Conservation (phyloP, 805 yeast genomes). For the Gaillardinia entomophila region DNA sequence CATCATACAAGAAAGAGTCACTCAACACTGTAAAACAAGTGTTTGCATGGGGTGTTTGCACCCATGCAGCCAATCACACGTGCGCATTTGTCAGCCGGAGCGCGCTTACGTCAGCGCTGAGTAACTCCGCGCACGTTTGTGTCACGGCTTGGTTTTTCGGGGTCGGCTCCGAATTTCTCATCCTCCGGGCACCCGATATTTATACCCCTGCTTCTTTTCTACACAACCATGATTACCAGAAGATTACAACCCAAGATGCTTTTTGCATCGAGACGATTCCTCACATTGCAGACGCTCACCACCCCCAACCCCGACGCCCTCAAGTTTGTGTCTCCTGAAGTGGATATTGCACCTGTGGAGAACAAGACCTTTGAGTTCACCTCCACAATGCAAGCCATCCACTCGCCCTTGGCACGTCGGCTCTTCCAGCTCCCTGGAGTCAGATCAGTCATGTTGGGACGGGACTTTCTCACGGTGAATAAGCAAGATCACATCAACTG, state of each 20-base stretch:
- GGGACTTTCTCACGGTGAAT: conserved; percentile 67
- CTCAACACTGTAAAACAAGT: too few species aligned
- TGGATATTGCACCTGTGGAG: conserved; percentile 40
- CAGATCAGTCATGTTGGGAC: conserved; percentile 68
- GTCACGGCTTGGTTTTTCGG: not conserved
- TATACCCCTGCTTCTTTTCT: not conserved
- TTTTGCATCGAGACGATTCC: conserved; percentile 10
- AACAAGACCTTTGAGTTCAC: conserved; percentile 49
- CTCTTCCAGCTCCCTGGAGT: conserved; percentile 59
- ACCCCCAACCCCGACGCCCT: conserved; percentile 77
- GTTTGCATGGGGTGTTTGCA: too few species aligned
- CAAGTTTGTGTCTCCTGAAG: conserved; percentile 52
- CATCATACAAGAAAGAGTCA: too few species aligned
- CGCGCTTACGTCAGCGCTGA: not conserved
- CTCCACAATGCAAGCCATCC: conserved; percentile 46
- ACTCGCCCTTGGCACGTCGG: conserved; percentile 60
- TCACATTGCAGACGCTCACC: conserved; percentile 41
- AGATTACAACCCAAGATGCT: not conserved
- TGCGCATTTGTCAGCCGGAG: not conserved
- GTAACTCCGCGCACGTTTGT: not conserved
- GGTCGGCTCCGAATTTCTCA: not conserved
- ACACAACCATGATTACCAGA: not conserved
- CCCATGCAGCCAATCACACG: not conserved
- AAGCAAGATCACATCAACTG: conserved; percentile 59
- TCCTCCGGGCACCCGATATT: not conserved